These are phyloP conservation scores for Cyclospora cayetanensis DNA, from an alignment of 169 alveolate species.

Conservation along the genomic window DNA sequence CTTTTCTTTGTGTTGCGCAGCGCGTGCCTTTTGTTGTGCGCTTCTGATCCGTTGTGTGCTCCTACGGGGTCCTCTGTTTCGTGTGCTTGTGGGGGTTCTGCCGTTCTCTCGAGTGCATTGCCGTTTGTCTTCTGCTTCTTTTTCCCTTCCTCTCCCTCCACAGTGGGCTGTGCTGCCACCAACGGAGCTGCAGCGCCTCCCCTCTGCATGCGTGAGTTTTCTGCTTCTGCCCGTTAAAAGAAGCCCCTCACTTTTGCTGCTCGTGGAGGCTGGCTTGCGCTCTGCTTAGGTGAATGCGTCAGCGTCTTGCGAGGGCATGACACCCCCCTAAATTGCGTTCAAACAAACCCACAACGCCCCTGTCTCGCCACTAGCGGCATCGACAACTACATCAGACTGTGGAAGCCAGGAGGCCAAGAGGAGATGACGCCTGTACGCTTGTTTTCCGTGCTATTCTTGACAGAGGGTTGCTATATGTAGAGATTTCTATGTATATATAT, in stretches of 20 bases:
- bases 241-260: too few species aligned
- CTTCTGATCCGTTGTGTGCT: background rate
- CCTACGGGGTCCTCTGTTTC: background rate
- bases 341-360: background rate
- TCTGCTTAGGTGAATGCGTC: constrained; percentile 28
- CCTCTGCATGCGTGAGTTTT: background rate
- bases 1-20: background rate
- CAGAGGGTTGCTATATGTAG: background rate
- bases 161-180: background rate
- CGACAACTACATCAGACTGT: background rate
- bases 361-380: constrained; percentile 18
- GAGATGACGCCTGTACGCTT: too few species aligned
- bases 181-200: background rate
- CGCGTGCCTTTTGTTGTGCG: background rate
- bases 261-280: too few species aligned
- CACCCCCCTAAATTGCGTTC: background rate
- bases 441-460: too few species aligned
- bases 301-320: background rate
- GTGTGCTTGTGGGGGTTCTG: background rate
- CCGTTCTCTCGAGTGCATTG: background rate
- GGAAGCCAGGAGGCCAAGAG: background rate
- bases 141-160: background rate
- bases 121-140: background rate
- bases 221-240: constrained; percentile 47
- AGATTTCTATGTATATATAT: background rate